phyloP scores from a whole-genome alignment of 2,329 filamentous ascomycete genomes.

The Trichoderma cornu-damae region DNA sequence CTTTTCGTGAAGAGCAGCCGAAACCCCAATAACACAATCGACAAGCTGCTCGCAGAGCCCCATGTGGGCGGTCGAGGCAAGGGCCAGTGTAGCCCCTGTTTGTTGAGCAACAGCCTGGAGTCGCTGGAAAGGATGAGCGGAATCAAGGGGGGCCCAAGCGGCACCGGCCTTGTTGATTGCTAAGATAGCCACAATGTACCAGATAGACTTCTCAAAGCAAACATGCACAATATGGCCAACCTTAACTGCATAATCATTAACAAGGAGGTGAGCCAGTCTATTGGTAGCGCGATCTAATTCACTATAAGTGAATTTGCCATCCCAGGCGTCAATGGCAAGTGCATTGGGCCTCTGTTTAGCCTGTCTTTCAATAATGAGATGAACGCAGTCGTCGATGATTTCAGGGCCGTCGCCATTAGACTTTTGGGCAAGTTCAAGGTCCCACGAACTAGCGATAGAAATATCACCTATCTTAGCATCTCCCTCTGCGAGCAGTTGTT shows the following conservation, averaged over 20 bases:
- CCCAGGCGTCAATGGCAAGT: constrained; percentile 22
- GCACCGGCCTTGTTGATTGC: constrained; percentile 18
- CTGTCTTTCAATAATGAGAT: constrained; percentile 12
- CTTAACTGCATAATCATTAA: not conserved
- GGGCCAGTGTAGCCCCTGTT: not conserved
- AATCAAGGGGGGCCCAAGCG: constrained; percentile 20
- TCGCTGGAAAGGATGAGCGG: constrained; percentile 9
- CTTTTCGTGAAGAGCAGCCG: not conserved
- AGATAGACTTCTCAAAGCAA: constrained; percentile 21
- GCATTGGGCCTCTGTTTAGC: not conserved
- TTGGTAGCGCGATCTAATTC: constrained; percentile 19
- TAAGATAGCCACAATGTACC: constrained; percentile 19
- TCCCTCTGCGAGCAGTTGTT: not conserved
- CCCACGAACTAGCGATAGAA: not conserved
- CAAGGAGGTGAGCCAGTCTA: constrained; percentile 18
- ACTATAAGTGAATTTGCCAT: constrained; percentile 21
- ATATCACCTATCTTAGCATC: not conserved
- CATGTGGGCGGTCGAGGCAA: not conserved
- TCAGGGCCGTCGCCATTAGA: constrained; percentile 2
- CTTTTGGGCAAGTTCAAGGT: constrained; percentile 4
- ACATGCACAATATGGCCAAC: constrained; percentile 14
- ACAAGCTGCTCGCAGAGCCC: not conserved
- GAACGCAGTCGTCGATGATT: constrained; percentile 12
- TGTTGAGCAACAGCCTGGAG: not conserved
- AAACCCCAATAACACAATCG: constrained; percentile 5